Percentiles rank a stretch among this genome's conserved stretches.
Conservation (phyloP, 441 rosid species). For the Rhodomyrtus psidioides region DNA sequence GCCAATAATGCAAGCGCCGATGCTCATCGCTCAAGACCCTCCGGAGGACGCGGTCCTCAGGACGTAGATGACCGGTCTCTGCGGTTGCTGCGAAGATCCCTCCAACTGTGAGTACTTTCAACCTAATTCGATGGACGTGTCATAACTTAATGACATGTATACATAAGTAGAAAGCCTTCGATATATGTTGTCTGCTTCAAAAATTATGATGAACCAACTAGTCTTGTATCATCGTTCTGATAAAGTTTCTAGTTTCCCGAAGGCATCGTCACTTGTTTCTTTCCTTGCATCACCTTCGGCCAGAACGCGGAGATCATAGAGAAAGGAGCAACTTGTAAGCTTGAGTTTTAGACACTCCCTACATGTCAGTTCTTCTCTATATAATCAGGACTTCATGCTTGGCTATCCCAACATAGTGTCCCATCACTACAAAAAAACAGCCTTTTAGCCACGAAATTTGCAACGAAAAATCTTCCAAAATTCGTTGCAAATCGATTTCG, state of each 20-base stretch:
- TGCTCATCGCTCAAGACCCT: neutral
- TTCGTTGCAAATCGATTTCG: too few species aligned
- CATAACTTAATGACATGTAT: neutral
- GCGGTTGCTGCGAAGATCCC: neutral
- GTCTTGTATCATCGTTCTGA: too few species aligned
- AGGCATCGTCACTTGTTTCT: neutral
- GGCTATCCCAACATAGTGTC: neutral
- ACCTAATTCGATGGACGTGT: neutral
- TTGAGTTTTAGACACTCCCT: neutral
- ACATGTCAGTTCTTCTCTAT: neutral
- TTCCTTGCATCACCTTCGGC: slow-evolving; percentile 5
- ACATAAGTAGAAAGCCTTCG: neutral
- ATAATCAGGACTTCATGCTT: neutral
- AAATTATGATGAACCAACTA: neutral
- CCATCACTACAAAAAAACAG: too few species aligned
- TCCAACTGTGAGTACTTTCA: neutral
- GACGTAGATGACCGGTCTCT: neutral
- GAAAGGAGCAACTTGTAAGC: slow-evolving; percentile 2
- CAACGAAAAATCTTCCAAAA: too few species aligned
- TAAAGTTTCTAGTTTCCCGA: neutral
- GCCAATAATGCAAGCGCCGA: neutral
- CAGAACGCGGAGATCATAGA: slow-evolving; percentile 8
- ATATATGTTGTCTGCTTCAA: too few species aligned
- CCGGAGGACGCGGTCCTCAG: fast-evolving
- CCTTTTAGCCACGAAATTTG: too few species aligned